Percentiles rank a stretch among this genome's conserved stretches.
Evolutionary conservation across 75 land plant genomes (phyloP).

Genomic region (Isoetes taiwanensis): DNA sequence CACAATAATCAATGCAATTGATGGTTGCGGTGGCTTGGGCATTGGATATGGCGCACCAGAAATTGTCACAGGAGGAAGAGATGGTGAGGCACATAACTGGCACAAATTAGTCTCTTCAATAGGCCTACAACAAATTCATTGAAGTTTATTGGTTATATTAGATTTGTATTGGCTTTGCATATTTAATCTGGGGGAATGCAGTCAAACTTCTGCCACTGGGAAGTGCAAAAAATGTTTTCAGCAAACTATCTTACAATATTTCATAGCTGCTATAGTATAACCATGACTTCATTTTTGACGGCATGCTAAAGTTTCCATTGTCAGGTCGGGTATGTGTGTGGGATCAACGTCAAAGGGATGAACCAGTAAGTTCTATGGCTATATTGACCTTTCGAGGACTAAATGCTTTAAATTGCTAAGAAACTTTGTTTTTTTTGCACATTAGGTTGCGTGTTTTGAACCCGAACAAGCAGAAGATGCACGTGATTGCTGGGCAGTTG

Average conservation of each 20-base stretch:
- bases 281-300: too few relatives aligned
- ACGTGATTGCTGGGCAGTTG: conserved; percentile 34
- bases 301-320: too few relatives aligned
- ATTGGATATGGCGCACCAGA: conserved; percentile 38
- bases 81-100: too few relatives aligned
- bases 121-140: too few relatives aligned
- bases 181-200: too few relatives aligned
- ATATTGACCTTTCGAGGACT: background rate
- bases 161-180: too few relatives aligned
- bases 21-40: conserved; percentile 33
- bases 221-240: too few relatives aligned
- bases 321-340: conserved; percentile 27
- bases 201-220: too few relatives aligned
- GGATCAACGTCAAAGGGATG: conserved; percentile 29
- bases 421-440: background rate
- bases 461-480: conserved; percentile 16
- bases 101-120: too few relatives aligned
- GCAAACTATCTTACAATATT: too few relatives aligned
- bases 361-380: conserved; percentile 14
- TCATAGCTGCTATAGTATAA: too few relatives aligned
- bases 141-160: too few relatives aligned
- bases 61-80: conserved; percentile 34
- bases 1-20: conserved; percentile 30
- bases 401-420: background rate
- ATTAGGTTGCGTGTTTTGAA: conserved; percentile 21